Base-by-base conservation (phyloP, 768 basidiomycete genomes). In the Pleurotus djamor region DNA sequence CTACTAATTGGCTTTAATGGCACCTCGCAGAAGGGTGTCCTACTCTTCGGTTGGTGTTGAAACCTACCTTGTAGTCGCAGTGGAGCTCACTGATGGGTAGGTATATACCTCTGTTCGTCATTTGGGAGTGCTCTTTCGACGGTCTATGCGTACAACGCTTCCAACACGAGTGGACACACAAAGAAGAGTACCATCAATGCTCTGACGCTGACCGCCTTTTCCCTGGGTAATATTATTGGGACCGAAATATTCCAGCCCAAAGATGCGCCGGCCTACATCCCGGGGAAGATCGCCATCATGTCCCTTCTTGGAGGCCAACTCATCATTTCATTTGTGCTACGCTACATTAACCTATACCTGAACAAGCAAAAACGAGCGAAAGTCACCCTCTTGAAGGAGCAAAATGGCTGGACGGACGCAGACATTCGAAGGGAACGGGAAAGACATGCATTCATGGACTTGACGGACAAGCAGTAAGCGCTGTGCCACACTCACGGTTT, bases 171-270 rank as follows among this genome's bases (percentile, higher is more conserved):
- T 34, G 85, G 85, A 0, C 83, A 86, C 52, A 88, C 86, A 4
- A 88, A 89, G 75, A 89, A 88, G 74, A 81, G 83, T 60, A 87
- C 85, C 1, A 78, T 86, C 63, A 86, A 86, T 57, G 80, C 84
- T 3, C 74, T 86, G 77, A 86, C 83, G 1, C 70, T 86, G n/a
- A 76, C 76, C 4, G 71, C 82, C 0, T 86, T 87, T 65, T 76
- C 78, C 50, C 61, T 83, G 16, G 84, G 86, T 14, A 87, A 87
- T 64, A 84, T 86, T 52, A 75, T 85, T 57, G 87, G 88, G 4
- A 79, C 84, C 0, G 79, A 84, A 66, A 85, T 87, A 32, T 85
- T 89, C 65, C 83, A 81, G 41, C 81, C 86, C 0, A 78, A 82
- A 60, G 84, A 84, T 61, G 84, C 83, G 1, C 85, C 86, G 0